Base-by-base conservation (phyloP, 2,329 filamentous ascomycete genomes). In the Tolypocladium ophioglossoides region DNA sequence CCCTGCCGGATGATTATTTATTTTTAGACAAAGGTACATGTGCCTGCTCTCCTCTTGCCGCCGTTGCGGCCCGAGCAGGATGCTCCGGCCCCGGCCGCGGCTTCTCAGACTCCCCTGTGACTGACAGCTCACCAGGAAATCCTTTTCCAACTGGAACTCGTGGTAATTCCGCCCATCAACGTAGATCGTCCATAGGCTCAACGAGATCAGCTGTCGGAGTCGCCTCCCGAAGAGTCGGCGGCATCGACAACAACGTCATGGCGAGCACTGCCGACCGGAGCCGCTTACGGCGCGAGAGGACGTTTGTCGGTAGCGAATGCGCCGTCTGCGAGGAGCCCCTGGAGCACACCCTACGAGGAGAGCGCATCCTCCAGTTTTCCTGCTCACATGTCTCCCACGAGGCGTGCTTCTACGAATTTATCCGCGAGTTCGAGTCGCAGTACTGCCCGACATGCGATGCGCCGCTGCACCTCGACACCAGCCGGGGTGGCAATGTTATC, bases 351-450 rank as follows among this genome's bases (percentile, higher is more conserved):
- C 78, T 99, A 49, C 87, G 89, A 51, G 94, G 94, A 56, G 94
- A 99, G 74, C 85, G 91, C 61, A 91, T 99, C 57, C 77, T 99
- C 53, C 94, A 97, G 68, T 94, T 99, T 65, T 95, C 91, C 7
- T 99, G 94, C 72, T 83, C 86, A n/a, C 94, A 99, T 71, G 92
- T 99, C 56, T 91, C 92, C 12, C 94, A 99, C 68, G 94, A 97
- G 70, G 94, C 92, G 38, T 99, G 94, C 72, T 97, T 99, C 68
- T 97, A 97, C 73, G 94, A 99, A 71, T 96, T 95, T 68, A 95
- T 99, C 63, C 88, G 89, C 65, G 92, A 96, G 66, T 88, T 92
- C 56, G 91, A 97, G 62, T 89, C 89, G 52, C 91, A 97, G 65
- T 91, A 90, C 65, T 99, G 94, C 72, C 94, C 94, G 32, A 87